Evolutionary conservation across 1,139 yeast species (phyloP).

Genomic region (Scheffersomyces insectosa): DNA sequence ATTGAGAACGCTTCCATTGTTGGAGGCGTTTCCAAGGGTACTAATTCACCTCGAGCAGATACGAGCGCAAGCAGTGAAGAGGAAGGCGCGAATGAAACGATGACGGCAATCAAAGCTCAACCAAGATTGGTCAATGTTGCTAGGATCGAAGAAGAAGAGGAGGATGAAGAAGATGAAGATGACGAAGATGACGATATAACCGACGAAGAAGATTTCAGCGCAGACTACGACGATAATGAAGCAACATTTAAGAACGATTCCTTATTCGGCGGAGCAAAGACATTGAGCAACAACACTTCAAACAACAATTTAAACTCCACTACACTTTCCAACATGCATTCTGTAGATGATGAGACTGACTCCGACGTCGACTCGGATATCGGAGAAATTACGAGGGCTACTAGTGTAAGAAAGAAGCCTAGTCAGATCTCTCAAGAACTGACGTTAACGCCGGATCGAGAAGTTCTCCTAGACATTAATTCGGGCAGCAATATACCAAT

Average conservation of each 20-base stretch:
- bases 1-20: conserved; percentile 57
- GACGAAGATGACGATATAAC: conserved; percentile 13
- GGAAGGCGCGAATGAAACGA: conserved; percentile 28
- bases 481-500: too few relatives aligned
- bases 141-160: conserved; percentile 52
- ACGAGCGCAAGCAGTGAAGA: conserved; percentile 6
- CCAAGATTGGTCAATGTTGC: conserved; percentile 64
- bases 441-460: conserved; percentile 10
- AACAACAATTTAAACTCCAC: conserved; percentile 9
- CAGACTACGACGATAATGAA: conserved; percentile 2
- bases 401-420: conserved; percentile 29
- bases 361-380: conserved; percentile 51
- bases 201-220: conserved; percentile 12
- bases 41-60: conserved; percentile 12
- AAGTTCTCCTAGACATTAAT: conserved; percentile 2
- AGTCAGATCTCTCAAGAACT: conserved; percentile 2
- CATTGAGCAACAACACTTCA: not conserved
- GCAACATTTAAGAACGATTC: not conserved
- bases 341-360: conserved; percentile 11
- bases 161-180: conserved; percentile 35
- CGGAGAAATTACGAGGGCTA: conserved; percentile 48
- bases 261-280: conserved; percentile 1
- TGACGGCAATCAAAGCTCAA: conserved; percentile 70
- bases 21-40: conserved; percentile 45
- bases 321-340: conserved; percentile 4